A percentile compares a stretch with the other conserved stretches of the same genome.
phyloP scores from a whole-genome alignment of 176 grass and related monocot species.

The Canna indica region DNA sequence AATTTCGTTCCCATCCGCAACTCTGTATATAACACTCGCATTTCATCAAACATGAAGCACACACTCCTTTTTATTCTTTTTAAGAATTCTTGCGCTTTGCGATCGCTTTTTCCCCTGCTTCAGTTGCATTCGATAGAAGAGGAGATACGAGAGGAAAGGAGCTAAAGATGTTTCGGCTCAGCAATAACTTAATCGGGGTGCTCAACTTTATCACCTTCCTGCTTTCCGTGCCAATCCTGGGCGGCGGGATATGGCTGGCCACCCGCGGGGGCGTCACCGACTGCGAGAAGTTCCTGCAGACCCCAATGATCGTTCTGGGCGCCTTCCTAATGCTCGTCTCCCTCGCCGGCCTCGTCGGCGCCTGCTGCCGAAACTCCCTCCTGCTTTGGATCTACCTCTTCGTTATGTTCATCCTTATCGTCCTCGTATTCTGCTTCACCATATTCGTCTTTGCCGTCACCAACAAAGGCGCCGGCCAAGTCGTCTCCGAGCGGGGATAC shows the following conservation, averaged over 20 bases:
- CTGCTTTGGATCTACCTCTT: conserved; percentile 90
- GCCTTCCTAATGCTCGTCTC: conserved; percentile 68
- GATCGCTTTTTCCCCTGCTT: background rate
- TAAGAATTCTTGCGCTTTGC: too few species aligned
- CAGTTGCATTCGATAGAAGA: too few species aligned
- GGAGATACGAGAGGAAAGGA: background rate
- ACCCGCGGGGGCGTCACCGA: conserved; percentile 35
- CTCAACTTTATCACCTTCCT: conserved; percentile 76
- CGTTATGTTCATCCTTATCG: conserved; percentile 82
- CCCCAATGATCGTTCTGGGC: conserved; percentile 42
- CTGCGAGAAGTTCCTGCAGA: conserved; percentile 69
- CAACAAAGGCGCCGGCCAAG: conserved; percentile 62
- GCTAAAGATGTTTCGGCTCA: conserved; percentile 54
- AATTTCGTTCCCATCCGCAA: background rate
- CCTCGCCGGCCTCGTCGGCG: conserved; percentile 58
- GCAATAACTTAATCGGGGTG: conserved; percentile 77
- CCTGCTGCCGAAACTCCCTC: conserved; percentile 66
- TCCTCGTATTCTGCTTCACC: conserved; percentile 53
- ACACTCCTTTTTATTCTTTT: background rate
- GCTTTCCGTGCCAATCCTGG: conserved; percentile 69
- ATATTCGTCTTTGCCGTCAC: conserved; percentile 84
- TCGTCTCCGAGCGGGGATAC: conserved; percentile 34
- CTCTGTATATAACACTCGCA: background rate
- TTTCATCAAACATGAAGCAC: background rate
- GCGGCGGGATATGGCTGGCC: conserved; percentile 66